A percentile compares a stretch with the other conserved stretches of the same genome.
Evolutionary conservation across 345 rosid genomes (phyloP).

Genomic region (Euphorbia peplus): DNA sequence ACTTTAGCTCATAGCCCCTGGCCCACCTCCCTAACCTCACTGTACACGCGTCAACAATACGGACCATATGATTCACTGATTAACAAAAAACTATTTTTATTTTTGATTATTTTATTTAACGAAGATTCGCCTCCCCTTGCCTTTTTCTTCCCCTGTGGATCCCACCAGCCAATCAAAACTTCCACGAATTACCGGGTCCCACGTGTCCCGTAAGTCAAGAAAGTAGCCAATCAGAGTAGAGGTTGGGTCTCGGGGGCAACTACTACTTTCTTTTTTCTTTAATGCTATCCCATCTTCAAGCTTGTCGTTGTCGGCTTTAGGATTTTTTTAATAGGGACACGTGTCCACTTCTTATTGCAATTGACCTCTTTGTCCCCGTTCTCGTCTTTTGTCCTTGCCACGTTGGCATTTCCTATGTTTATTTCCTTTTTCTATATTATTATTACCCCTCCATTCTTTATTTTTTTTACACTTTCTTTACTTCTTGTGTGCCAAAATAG

Average conservation of each 20-base stretch:
- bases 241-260: conserved; percentile 32
- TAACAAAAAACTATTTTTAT: no score
- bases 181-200: conserved; percentile 39
- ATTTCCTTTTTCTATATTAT: neutral
- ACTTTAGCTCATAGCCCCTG: conserved; percentile 18
- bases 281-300: conserved; percentile 34
- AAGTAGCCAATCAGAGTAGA: conserved; percentile 45
- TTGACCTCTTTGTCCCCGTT: conserved; percentile 15
- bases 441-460: neutral
- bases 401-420: conserved; percentile 9
- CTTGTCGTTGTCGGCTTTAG: conserved; percentile 38
- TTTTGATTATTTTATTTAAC: neutral
- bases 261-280: conserved; percentile 34
- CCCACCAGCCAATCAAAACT: conserved; percentile 38
- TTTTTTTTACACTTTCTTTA: no score
- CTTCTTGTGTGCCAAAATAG: no score
- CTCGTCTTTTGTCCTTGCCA: conserved; percentile 11
- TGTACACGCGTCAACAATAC: conserved; percentile 41
- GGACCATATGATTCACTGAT: conserved; percentile 2
- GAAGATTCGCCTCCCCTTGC: conserved; percentile 39
- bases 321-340: conserved; percentile 22
- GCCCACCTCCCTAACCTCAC: conserved; percentile 20
- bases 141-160: conserved; percentile 6
- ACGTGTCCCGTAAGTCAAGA: conserved; percentile 44
- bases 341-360: conserved; percentile 19